Percentiles rank a stretch among this genome's conserved stretches.
Evolutionary conservation across 345 rosid genomes (phyloP).

Genomic region (Populus pruinosa): DNA sequence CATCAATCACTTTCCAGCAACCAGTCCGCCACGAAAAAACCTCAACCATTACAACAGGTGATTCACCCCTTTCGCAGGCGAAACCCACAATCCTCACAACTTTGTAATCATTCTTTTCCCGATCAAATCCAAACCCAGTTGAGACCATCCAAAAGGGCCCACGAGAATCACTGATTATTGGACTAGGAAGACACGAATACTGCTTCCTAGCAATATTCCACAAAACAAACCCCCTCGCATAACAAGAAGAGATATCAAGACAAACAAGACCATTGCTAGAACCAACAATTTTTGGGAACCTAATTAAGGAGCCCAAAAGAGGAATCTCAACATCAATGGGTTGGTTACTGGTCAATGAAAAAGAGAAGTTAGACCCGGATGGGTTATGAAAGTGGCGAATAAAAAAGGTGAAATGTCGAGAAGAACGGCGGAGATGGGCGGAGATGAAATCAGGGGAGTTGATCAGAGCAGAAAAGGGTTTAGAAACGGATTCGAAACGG

Average conservation of each 20-base stretch:
- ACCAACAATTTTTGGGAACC: conserved; percentile 37
- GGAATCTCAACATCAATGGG: background rate
- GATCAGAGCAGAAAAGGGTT: conserved; percentile 26
- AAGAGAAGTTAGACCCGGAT: background rate
- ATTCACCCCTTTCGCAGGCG: background rate
- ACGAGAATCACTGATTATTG: conserved; percentile 1
- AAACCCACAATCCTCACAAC: conserved; percentile 30
- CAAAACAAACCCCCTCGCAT: conserved; percentile 18
- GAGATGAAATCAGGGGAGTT: conserved; percentile 22
- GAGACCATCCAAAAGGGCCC: conserved; percentile 31
- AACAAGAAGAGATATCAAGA: conserved; percentile 31
- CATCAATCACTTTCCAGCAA: conserved; percentile 25
- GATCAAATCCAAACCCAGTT: conserved; percentile 30
- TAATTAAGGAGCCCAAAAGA: background rate
- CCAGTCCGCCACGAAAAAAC: conserved; percentile 23
- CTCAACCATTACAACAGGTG: conserved; percentile 16
- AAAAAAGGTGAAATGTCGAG: conserved; percentile 17
- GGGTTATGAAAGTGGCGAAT: conserved; percentile 23
- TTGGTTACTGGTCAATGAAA: background rate
- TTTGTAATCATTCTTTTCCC: conserved; percentile 13
- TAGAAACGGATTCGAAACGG: conserved; percentile 42
- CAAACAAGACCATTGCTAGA: conserved; percentile 38
- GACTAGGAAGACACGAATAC: conserved; percentile 15
- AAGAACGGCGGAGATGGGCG: conserved; percentile 31
- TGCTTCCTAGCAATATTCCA: conserved; percentile 32